Percentiles rank a stretch among this genome's conserved stretches.
Conservation (phyloP, 2,329 filamentous ascomycete genomes). For the Pyricularia grisea region DNA sequence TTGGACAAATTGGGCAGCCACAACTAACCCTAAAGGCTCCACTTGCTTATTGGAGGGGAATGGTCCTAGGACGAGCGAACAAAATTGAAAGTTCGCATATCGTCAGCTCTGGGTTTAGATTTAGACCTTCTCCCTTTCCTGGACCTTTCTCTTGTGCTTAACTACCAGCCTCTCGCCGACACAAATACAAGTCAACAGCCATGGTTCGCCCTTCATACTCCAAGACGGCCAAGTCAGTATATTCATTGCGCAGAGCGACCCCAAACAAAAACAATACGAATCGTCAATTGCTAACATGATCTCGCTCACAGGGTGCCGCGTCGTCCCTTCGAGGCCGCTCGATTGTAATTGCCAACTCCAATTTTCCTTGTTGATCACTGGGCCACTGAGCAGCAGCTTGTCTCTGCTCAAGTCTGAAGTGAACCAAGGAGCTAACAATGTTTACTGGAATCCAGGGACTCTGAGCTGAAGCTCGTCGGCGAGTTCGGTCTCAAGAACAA, state of each 20-base stretch:
- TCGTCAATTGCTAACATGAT: not conserved
- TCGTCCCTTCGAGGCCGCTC: conserved; percentile 98
- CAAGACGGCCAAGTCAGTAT: conserved; percentile 78
- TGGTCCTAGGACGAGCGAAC: too few species aligned
- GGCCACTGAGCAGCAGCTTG: conserved; percentile 96
- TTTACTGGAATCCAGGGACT: conserved; percentile 62
- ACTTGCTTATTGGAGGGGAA: too few species aligned
- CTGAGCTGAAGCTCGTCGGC: conserved; percentile 98
- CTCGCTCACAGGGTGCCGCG: conserved; percentile 51
- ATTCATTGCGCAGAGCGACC: not conserved
- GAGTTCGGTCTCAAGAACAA: conserved; percentile 99
- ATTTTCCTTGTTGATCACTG: conserved; percentile 9
- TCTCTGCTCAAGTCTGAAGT: conserved; percentile 89
- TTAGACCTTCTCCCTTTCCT: not conserved
- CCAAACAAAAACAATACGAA: not conserved
- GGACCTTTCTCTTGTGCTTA: not conserved
- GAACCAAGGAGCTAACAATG: conserved; percentile 57
- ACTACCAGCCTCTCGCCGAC: not conserved
- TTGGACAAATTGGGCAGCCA: too few species aligned
- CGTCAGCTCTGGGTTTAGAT: too few species aligned
- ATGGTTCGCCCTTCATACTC: conserved; percentile 64
- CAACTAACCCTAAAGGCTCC: too few species aligned
- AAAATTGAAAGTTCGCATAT: too few species aligned
- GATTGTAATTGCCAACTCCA: conserved; percentile 49
- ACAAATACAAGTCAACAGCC: not conserved